phyloP scores from a whole-genome alignment of 345 rosid genomes.

The Eucalyptus decipiens region DNA sequence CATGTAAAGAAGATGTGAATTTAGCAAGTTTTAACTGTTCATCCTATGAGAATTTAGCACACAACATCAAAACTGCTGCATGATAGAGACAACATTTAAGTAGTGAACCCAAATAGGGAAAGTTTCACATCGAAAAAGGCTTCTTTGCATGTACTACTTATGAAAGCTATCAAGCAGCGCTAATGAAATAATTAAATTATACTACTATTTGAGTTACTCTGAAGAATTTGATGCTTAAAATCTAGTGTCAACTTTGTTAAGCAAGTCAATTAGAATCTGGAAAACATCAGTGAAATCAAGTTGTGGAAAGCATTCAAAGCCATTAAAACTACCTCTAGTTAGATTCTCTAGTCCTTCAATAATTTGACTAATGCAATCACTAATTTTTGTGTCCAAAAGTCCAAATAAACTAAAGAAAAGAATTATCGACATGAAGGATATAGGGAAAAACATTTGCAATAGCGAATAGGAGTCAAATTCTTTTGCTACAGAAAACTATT shows the following conservation, averaged over 20 bases:
- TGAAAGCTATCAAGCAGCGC: background rate
- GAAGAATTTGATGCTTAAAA: background rate
- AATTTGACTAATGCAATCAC: background rate
- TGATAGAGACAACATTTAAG: background rate
- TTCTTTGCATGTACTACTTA: background rate
- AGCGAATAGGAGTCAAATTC: background rate
- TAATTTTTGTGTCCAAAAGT: background rate
- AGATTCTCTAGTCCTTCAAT: background rate
- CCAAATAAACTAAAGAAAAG: background rate
- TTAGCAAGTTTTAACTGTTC: background rate
- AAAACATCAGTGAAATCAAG: background rate
- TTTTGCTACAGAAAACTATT: background rate
- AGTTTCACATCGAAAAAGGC: background rate
- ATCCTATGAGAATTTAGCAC: background rate
- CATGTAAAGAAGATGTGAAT: background rate
- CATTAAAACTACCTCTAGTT: background rate
- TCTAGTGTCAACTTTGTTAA: background rate
- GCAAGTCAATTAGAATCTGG: background rate
- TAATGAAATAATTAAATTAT: background rate
- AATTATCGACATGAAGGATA: background rate
- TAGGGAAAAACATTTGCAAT: background rate
- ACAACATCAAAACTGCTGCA: background rate
- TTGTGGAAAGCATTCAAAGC: background rate
- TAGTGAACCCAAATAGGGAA: background rate
- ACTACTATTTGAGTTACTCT: background rate